Percentiles rank a stretch among this genome's conserved stretches.
phyloP scores from a whole-genome alignment of 495 filamentous ascomycete species.

The Wilcoxina mikolae region DNA sequence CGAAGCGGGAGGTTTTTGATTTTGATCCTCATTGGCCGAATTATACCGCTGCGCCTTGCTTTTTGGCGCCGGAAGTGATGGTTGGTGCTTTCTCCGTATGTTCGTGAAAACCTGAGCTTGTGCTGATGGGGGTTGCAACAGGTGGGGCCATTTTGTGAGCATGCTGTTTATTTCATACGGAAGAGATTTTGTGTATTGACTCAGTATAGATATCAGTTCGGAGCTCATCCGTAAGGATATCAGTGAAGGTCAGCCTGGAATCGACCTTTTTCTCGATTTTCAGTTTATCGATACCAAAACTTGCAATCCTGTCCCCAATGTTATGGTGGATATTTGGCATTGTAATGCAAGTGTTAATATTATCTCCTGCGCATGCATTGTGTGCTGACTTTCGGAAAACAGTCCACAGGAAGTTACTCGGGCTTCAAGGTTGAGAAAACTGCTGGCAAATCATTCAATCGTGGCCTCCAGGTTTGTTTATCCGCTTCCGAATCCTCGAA shows the following conservation, averaged over 20 bases:
- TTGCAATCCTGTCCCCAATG: slow-evolving; percentile 39
- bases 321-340: slow-evolving; percentile 50
- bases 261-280: slow-evolving; percentile 44
- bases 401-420: slow-evolving; percentile 44
- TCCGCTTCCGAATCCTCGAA: slow-evolving; percentile 5
- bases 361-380: neutral
- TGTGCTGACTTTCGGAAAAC: slow-evolving; percentile 11
- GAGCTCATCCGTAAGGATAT: slow-evolving; percentile 41
- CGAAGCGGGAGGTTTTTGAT: slow-evolving; percentile 35
- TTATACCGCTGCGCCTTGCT: slow-evolving; percentile 9
- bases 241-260: slow-evolving; percentile 40
- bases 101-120: too few relatives aligned
- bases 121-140: too few relatives aligned
- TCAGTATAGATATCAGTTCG: neutral
- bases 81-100: slow-evolving; percentile 42
- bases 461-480: slow-evolving; percentile 21
- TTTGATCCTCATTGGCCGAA: neutral
- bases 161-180: neutral
- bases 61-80: slow-evolving; percentile 38
- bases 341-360: slow-evolving; percentile 31
- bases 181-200: neutral
- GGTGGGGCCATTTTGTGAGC: slow-evolving; percentile 8
- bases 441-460: slow-evolving; percentile 3
- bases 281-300: slow-evolving; percentile 46
- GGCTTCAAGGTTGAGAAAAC: slow-evolving; percentile 30